phyloP scores from a whole-genome alignment of 1,139 yeast genomes.

The Pichia sp. region DNA sequence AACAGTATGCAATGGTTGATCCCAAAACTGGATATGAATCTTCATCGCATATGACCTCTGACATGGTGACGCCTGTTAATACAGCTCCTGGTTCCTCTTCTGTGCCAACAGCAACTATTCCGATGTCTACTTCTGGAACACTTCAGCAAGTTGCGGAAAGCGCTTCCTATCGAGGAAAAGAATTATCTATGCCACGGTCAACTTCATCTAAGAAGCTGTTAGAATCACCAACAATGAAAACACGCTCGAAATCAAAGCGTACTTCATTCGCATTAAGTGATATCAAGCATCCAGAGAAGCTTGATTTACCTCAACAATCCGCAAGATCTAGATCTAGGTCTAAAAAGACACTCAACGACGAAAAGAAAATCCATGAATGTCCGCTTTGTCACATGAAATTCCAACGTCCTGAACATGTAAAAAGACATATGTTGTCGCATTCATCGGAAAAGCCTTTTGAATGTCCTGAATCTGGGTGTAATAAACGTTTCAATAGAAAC shows the following conservation, averaged over 20 bases:
- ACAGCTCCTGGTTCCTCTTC: slow-evolving; percentile 5
- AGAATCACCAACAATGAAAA: slow-evolving; percentile 10
- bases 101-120: not conserved
- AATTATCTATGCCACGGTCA: not conserved
- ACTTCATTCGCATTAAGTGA: slow-evolving; percentile 1
- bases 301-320: slow-evolving; percentile 32
- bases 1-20: not conserved
- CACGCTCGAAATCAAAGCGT: slow-evolving; percentile 11
- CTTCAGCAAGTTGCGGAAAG: slow-evolving; percentile 14
- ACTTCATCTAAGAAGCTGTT: not conserved
- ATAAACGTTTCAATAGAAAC: slow-evolving; percentile 69
- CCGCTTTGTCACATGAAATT: slow-evolving; percentile 72
- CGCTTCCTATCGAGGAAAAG: not conserved
- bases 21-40: not conserved
- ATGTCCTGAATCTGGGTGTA: slow-evolving; percentile 71
- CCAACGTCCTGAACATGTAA: slow-evolving; percentile 89
- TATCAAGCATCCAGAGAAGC: slow-evolving; percentile 23
- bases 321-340: slow-evolving; percentile 32
- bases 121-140: slow-evolving; percentile 6
- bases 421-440: slow-evolving; percentile 84
- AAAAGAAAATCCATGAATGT: slow-evolving; percentile 63
- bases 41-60: not conserved
- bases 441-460: slow-evolving; percentile 81
- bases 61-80: not conserved
- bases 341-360: slow-evolving; percentile 45